Conservation (phyloP, 2,329 filamentous ascomycete species). For the Aureobasidium melanogenum region DNA sequence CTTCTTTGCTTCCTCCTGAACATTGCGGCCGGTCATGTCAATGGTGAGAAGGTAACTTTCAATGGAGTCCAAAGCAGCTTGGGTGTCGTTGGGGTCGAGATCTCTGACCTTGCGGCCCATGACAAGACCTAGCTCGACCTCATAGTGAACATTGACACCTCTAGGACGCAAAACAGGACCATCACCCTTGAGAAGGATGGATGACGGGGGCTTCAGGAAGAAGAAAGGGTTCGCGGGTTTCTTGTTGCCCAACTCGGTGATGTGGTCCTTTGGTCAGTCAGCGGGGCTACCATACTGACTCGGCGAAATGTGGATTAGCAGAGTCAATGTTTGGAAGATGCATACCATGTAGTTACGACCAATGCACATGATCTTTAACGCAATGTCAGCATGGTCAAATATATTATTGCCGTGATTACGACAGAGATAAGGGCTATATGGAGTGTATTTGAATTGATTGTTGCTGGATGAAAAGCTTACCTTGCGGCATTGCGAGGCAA, state of each 20-base stretch:
- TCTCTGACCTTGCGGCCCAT: slow-evolving; percentile 76
- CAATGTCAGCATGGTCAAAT: neutral
- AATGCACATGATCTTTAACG: slow-evolving; percentile 70
- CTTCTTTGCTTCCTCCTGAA: slow-evolving; percentile 93
- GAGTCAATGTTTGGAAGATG: neutral
- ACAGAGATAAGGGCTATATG: neutral
- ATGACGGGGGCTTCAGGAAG: slow-evolving; percentile 90
- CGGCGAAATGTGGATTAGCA: neutral
- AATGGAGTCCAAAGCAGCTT: slow-evolving; percentile 73
- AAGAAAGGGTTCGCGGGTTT: slow-evolving; percentile 95
- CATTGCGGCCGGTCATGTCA: slow-evolving; percentile 94
- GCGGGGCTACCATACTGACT: neutral
- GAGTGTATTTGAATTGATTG: neutral
- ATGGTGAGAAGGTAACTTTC: slow-evolving; percentile 83
- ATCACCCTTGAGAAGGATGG: slow-evolving; percentile 68
- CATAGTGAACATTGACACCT: slow-evolving; percentile 83
- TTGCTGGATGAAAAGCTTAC: slow-evolving; percentile 22
- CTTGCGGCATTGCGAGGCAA: slow-evolving; percentile 34
- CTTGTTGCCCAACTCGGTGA: slow-evolving; percentile 59
- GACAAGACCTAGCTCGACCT: slow-evolving; percentile 85
- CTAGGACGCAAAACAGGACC: slow-evolving; percentile 74
- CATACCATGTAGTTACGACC: slow-evolving; percentile 76
- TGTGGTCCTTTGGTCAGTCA: slow-evolving; percentile 56
- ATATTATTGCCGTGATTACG: neutral
- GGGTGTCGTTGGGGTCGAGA: slow-evolving; percentile 61